A percentile compares a stretch with the other conserved stretches of the same genome.
phyloP scores from a whole-genome alignment of 176 grass and related monocot species.

The Oryza meridionalis region DNA sequence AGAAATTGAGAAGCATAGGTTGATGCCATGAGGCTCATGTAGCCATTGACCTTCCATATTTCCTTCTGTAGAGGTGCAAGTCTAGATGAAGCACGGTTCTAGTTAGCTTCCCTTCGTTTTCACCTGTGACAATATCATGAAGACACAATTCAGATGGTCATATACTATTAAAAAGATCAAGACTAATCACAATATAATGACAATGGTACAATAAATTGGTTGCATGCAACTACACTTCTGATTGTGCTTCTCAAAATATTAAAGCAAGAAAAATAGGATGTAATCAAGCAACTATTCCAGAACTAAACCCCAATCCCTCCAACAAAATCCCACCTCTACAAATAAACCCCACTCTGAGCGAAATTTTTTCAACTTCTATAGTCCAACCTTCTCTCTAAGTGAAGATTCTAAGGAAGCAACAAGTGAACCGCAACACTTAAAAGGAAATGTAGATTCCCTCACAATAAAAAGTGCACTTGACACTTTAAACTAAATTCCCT shows the following conservation, averaged over 20 bases:
- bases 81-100: slow-evolving; percentile 5
- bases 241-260: slow-evolving; percentile 16
- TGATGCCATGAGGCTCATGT: slow-evolving; percentile 17
- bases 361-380: neutral
- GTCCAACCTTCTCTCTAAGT: neutral
- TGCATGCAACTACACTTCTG: neutral
- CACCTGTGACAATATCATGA: slow-evolving; percentile 33
- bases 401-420: neutral
- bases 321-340: too few relatives aligned
- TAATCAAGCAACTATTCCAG: neutral
- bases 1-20: slow-evolving; percentile 42
- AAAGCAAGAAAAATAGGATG: slow-evolving; percentile 16
- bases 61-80: slow-evolving; percentile 8
- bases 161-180: slow-evolving; percentile 12
- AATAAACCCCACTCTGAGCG: neutral
- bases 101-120: neutral
- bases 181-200: neutral
- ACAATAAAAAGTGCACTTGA: too few relatives aligned
- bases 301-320: neutral
- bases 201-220: neutral
- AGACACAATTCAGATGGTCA: slow-evolving; percentile 35
- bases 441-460: neutral
- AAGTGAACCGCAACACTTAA: neutral
- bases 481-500: too few relatives aligned
- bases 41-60: slow-evolving; percentile 38